These are phyloP conservation scores for Dacryopinax spathularia DNA, from an alignment of 768 basidiomycete species.

Conservation along the genomic window DNA sequence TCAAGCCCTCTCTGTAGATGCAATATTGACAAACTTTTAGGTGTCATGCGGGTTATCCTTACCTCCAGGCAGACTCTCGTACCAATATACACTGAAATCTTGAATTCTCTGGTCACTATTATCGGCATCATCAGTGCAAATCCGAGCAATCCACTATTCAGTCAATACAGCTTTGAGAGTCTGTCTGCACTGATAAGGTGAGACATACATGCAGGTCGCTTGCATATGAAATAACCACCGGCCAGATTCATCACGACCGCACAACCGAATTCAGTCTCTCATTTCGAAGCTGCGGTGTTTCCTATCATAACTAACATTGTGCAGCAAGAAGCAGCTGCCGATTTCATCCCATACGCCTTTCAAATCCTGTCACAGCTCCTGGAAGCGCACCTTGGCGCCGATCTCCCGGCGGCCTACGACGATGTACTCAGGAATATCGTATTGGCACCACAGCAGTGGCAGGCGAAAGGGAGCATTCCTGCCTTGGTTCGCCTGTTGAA, in stretches of 20 bases:
- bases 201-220: slow-evolving; percentile 9
- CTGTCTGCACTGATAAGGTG: slow-evolving; percentile 86
- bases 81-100: slow-evolving; percentile 47
- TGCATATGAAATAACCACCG: not conserved
- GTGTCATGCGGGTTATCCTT: slow-evolving; percentile 83
- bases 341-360: slow-evolving; percentile 95
- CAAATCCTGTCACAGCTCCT: slow-evolving; percentile 95
- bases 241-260: slow-evolving; percentile 66
- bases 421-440: slow-evolving; percentile 58
- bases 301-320: slow-evolving; percentile 77
- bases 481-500: slow-evolving; percentile 79
- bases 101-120: slow-evolving; percentile 65
- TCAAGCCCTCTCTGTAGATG: not conserved
- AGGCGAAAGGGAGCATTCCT: slow-evolving; percentile 86
- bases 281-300: slow-evolving; percentile 72
- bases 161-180: slow-evolving; percentile 94
- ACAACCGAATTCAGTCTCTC: slow-evolving; percentile 46
- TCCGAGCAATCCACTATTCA: slow-evolving; percentile 93
- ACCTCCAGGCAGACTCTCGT: slow-evolving; percentile 70
- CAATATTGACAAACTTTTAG: slow-evolving; percentile 30
- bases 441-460: slow-evolving; percentile 76
- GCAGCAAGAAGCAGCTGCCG: slow-evolving; percentile 75
- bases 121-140: slow-evolving; percentile 84
- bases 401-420: slow-evolving; percentile 63
- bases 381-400: slow-evolving; percentile 45